Percentiles rank a stretch among this genome's conserved stretches.
These are phyloP conservation scores for Suhomyces coccinellae DNA, from an alignment of 1,139 yeast species.

Conservation along the genomic window DNA sequence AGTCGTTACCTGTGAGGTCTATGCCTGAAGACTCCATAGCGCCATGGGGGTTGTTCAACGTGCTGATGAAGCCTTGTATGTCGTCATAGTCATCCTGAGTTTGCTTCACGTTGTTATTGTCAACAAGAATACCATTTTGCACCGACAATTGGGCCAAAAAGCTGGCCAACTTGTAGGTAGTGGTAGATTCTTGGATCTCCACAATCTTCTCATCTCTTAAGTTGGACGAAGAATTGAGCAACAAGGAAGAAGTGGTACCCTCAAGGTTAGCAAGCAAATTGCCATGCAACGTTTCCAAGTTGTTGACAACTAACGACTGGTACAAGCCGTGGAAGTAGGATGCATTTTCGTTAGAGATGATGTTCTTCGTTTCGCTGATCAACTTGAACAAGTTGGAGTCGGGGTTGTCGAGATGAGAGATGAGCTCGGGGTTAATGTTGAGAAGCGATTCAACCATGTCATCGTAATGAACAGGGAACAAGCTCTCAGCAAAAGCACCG, in stretches of 20 bases:
- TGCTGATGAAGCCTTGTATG: slow-evolving; percentile 31
- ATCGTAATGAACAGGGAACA: slow-evolving; percentile 44
- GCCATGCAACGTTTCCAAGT: slow-evolving; percentile 30
- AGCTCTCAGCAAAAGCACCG: slow-evolving; percentile 27
- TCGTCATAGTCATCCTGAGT: slow-evolving; percentile 46
- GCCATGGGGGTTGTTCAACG: slow-evolving; percentile 11
- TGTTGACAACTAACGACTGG: slow-evolving; percentile 29
- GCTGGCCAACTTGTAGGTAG: slow-evolving; percentile 61
- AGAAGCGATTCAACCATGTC: slow-evolving; percentile 45
- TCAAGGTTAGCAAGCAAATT: slow-evolving; percentile 23
- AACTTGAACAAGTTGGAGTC: slow-evolving; percentile 47
- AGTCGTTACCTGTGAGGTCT: slow-evolving; percentile 38
- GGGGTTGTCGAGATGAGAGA: slow-evolving; percentile 38
- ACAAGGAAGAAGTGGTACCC: slow-evolving; percentile 10
- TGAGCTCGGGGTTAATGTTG: slow-evolving; percentile 47
- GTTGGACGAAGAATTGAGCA: slow-evolving; percentile 12
- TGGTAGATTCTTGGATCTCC: slow-evolving; percentile 22
- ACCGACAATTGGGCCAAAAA: slow-evolving; percentile 66
- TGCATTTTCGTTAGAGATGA: slow-evolving; percentile 20
- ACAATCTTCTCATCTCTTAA: slow-evolving; percentile 17
- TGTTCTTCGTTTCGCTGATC: slow-evolving; percentile 44
- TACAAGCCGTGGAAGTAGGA: slow-evolving; percentile 30
- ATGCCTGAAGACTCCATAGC: slow-evolving; percentile 7
- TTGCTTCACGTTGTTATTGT: slow-evolving; percentile 37
- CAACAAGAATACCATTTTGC: slow-evolving; percentile 60